A percentile compares a stretch with the other conserved stretches of the same genome.
phyloP scores from a whole-genome alignment of 345 rosid genomes.

The Linum trigynum region DNA sequence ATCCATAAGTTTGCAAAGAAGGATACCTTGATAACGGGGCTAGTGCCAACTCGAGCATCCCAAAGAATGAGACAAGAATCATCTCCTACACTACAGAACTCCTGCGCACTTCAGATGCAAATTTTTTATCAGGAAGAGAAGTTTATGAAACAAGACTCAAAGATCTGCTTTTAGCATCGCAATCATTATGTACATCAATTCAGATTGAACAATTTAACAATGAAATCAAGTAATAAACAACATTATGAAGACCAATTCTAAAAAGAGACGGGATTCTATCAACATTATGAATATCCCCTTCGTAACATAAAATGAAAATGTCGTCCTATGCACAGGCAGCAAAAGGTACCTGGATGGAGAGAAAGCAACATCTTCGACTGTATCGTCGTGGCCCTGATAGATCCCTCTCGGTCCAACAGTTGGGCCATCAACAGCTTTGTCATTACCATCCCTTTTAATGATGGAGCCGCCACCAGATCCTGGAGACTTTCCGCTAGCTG shows the following conservation, averaged over 20 bases:
- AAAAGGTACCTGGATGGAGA: slow-evolving; percentile 80
- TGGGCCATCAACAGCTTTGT: slow-evolving; percentile 58
- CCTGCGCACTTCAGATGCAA: slow-evolving; percentile 64
- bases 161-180: not conserved
- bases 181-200: too few species aligned
- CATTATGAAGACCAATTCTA: too few species aligned
- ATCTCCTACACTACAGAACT: slow-evolving; percentile 97
- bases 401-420: slow-evolving; percentile 90
- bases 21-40: slow-evolving; percentile 69
- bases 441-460: slow-evolving; percentile 61
- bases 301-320: not conserved
- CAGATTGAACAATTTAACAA: too few species aligned
- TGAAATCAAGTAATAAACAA: too few species aligned
- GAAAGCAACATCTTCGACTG: slow-evolving; percentile 95
- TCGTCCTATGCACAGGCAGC: not conserved
- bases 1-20: not conserved
- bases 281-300: not conserved
- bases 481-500: slow-evolving; percentile 47
- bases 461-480: slow-evolving; percentile 71
- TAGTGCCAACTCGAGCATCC: slow-evolving; percentile 91
- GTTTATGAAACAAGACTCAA: slow-evolving; percentile 6
- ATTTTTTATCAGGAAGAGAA: slow-evolving; percentile 19
- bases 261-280: not conserved
- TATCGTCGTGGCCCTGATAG: slow-evolving; percentile 85
- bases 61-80: slow-evolving; percentile 98